phyloP scores from a whole-genome alignment of 352 stramenopile genomes.

The Globisporangium polare region DNA sequence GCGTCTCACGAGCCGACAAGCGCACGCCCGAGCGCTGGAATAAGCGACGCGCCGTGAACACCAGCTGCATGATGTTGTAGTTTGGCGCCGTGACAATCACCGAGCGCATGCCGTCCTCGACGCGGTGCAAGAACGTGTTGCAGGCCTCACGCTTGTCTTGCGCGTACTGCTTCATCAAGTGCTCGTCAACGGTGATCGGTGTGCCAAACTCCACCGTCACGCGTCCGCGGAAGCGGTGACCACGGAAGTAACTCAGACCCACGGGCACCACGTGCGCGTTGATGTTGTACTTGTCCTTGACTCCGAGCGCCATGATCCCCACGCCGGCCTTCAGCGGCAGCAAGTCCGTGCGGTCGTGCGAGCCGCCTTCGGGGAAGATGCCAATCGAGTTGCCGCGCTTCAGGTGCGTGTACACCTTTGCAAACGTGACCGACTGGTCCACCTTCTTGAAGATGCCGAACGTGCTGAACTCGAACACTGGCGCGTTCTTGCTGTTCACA shows the following conservation, averaged over 20 bases:
- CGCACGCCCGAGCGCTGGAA: constrained; percentile 90
- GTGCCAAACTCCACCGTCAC: constrained; percentile 97
- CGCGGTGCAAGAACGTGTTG: constrained; percentile 77
- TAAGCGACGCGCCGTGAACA: constrained; percentile 94
- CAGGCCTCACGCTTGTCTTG: constrained; percentile 78
- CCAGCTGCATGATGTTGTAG: constrained; percentile 94
- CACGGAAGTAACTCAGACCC: constrained; percentile 97
- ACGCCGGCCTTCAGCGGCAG: constrained; percentile 97
- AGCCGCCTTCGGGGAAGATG: constrained; percentile 98
- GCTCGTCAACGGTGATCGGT: constrained; percentile 82
- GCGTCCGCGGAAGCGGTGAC: constrained; percentile 94
- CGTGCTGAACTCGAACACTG: constrained; percentile 31
- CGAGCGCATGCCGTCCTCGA: constrained; percentile 83
- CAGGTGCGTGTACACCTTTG: constrained; percentile 90
- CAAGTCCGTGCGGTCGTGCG: constrained; percentile 96
- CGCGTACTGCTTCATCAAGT: constrained; percentile 88
- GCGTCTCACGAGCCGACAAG: constrained; percentile 86
- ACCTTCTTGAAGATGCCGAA: constrained; percentile 92
- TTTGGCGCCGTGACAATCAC: constrained; percentile 97
- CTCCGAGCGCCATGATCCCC: constrained; percentile 96
- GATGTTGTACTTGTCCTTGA: constrained; percentile 95
- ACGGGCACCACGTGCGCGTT: constrained; percentile 96
- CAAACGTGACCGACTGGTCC: constrained; percentile 91
- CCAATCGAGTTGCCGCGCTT: constrained; percentile 89
- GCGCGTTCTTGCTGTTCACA: constrained; percentile 28